These are phyloP conservation scores for Cordia subcordata DNA, from an alignment of 257 asterid species.

Conservation along the genomic window DNA sequence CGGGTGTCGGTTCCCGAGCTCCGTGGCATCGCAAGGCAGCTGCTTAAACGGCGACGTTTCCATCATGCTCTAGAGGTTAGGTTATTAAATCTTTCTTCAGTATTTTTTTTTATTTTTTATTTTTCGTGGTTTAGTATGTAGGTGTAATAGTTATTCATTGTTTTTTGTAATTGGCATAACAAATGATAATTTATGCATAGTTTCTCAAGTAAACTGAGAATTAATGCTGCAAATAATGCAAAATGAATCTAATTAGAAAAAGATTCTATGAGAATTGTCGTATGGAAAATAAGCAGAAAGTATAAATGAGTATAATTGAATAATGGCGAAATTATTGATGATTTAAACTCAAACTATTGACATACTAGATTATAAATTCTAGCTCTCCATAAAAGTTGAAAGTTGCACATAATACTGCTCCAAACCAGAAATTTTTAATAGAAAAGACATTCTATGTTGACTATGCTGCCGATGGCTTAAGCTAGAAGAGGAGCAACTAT, in stretches of 20 bases:
- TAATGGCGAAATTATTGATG: neutral
- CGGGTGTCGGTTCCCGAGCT: conserved; percentile 23
- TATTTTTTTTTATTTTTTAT: neutral
- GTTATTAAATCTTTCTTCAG: neutral
- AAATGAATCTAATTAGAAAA: no score
- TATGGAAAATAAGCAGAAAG: no score
- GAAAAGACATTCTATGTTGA: neutral
- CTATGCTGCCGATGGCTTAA: neutral
- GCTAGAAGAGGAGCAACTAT: neutral
- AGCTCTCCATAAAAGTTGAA: no score
- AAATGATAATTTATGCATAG: no score
- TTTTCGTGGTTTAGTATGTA: neutral
- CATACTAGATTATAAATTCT: neutral
- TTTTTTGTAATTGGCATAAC: no score
- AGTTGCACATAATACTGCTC: neutral
- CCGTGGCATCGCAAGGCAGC: conserved; percentile 15
- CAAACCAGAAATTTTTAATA: no score
- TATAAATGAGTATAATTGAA: neutral
- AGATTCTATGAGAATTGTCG: neutral
- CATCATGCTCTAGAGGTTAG: conserved; percentile 34
- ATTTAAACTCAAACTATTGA: neutral
- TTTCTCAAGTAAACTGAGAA: no score
- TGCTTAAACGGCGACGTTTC: conserved; percentile 21
- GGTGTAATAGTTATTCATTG: no score
- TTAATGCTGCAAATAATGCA: no score